phyloP scores from a whole-genome alignment of 345 rosid genomes.

The Anacardium occidentale region DNA sequence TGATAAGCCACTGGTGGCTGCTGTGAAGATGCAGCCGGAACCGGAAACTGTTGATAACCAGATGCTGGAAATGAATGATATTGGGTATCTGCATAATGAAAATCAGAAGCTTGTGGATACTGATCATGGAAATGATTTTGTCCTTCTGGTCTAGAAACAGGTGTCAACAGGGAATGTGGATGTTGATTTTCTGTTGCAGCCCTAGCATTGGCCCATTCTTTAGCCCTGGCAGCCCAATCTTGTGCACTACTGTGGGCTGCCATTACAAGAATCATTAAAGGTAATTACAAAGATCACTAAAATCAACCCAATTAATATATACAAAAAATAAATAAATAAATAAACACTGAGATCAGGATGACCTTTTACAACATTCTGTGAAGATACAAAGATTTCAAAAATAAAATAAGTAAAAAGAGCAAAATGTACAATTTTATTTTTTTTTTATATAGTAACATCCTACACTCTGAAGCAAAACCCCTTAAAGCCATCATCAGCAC shows the following conservation, averaged over 20 bases:
- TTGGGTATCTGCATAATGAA: constrained; percentile 60
- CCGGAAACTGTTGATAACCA: constrained; percentile 64
- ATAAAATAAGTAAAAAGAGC: background rate
- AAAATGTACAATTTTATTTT: background rate
- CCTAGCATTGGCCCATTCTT: constrained; percentile 81
- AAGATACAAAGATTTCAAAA: background rate
- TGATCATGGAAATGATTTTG: constrained; percentile 49
- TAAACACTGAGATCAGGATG: background rate
- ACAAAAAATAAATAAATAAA: background rate
- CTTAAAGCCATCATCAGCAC: background rate
- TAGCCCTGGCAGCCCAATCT: constrained; percentile 97
- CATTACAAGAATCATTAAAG: constrained; percentile 15
- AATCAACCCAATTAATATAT: constrained; percentile 11
- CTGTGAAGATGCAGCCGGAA: constrained; percentile 40
- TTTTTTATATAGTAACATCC: too few species aligned
- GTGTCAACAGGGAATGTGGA: constrained; percentile 45
- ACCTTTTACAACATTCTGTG: background rate
- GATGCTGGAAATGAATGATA: constrained; percentile 43
- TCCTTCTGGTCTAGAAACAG: constrained; percentile 47
- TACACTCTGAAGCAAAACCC: too few species aligned
- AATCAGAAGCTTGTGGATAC: constrained; percentile 42
- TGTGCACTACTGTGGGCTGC: constrained; percentile 58
- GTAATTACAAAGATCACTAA: constrained; percentile 18
- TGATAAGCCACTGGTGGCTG: constrained; percentile 40
- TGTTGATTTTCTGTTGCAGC: constrained; percentile 57